phyloP scores from a whole-genome alignment of 2,329 filamentous ascomycete species.

The Cladophialophora bantiana region DNA sequence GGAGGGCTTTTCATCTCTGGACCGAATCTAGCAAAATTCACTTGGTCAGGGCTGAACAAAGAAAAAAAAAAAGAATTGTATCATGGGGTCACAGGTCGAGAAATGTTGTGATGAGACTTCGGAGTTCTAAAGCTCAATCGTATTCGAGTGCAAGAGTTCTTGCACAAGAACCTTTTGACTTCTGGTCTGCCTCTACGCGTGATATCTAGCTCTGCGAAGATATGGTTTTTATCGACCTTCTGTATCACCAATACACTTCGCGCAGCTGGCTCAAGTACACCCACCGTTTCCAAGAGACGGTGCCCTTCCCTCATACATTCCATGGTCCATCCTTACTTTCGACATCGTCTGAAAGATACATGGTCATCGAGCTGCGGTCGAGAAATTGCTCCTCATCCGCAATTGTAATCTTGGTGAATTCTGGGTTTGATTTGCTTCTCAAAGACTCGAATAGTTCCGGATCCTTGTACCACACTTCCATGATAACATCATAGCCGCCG shows the following conservation, averaged over 20 bases:
- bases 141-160: neutral
- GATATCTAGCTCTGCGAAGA: neutral
- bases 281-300: neutral
- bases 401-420: constrained; percentile 25
- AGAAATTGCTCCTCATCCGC: constrained; percentile 28
- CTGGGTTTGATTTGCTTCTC: constrained; percentile 19
- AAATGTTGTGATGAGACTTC: neutral
- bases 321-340: constrained; percentile 24
- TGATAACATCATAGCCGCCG: constrained; percentile 27
- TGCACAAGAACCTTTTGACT: no score
- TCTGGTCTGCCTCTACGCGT: no score
- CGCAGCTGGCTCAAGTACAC: neutral
- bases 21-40: neutral
- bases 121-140: neutral
- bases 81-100: neutral
- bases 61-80: neutral
- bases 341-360: constrained; percentile 25
- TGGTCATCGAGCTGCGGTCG: constrained; percentile 24
- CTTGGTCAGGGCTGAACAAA: neutral
- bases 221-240: neutral
- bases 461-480: constrained; percentile 30
- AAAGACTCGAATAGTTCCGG: constrained; percentile 25
- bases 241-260: neutral
- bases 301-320: constrained; percentile 17
- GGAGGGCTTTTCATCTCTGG: neutral